Evolutionary conservation across 495 filamentous ascomycete genomes (phyloP), one percentile per base, ranked within the genome.

Genomic region (Neurospora pannonica): DNA sequence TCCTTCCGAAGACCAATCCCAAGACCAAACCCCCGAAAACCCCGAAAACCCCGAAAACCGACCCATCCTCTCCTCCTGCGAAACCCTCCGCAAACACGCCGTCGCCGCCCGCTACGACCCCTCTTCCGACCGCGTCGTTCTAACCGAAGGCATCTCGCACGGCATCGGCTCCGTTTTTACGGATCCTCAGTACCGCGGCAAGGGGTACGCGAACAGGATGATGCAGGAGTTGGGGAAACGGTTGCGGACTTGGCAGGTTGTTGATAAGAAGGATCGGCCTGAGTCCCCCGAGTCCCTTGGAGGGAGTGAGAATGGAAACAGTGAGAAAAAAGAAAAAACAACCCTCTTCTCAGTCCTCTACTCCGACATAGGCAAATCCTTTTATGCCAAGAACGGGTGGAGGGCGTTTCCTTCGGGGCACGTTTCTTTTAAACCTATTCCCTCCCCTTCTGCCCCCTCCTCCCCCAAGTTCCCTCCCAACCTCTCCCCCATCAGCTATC

Each of bases 281-380:
- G 54, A 62, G 13, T 34, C 28, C 4, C 24, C n/a, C n/a, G n/a
- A n/a, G n/a, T n/a, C n/a, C n/a, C n/a, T n/a, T n/a, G n/a, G n/a
- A n/a, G n/a, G n/a, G n/a, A n/a, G n/a, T n/a, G n/a, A n/a, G n/a
- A n/a, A n/a, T n/a, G n/a, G n/a, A n/a, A n/a, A n/a, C n/a, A n/a
- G n/a, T n/a, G n/a, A n/a, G n/a, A n/a, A n/a, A n/a, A n/a, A n/a
- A n/a, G n/a, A n/a, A n/a, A n/a, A n/a, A 10, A 48, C 70, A 38
- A 70, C 82, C 17, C 74, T 89, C 24, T 94, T 93, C 79, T 91
- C 91, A 10, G 88, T 95, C 34, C 82, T 99, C 39, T 99, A 91
- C 82, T 98, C 95, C 11, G 96, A 99, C 81, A 97, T 99, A 77
- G 96, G 96, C 5, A 97, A 97, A 85, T 82, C 82, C n/a, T 98